These are phyloP conservation scores for Erythrobasidium hasegawianum DNA, from an alignment of 1,284 basidiomycete genomes.

Conservation along the genomic window DNA sequence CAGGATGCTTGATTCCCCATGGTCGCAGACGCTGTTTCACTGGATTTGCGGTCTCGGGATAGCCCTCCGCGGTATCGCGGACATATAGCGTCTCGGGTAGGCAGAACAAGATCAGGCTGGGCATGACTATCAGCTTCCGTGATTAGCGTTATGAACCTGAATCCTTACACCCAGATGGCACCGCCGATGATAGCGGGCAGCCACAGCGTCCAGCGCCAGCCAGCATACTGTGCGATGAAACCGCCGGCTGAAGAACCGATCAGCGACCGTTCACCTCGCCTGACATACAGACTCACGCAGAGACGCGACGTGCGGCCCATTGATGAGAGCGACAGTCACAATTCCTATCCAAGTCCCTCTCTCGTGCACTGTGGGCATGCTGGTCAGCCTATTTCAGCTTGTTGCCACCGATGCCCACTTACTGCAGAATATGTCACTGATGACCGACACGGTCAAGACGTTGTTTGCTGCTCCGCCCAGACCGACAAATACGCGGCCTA, in stretches of 20 bases:
- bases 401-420: background rate
- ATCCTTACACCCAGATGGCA: slow-evolving; percentile 14
- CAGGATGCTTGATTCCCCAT: slow-evolving; percentile 27
- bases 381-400: background rate
- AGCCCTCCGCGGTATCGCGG: slow-evolving; percentile 9
- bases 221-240: slow-evolving; percentile 31
- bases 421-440: slow-evolving; percentile 33
- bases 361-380: slow-evolving; percentile 11
- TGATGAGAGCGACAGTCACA: slow-evolving; percentile 26
- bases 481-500: slow-evolving; percentile 26
- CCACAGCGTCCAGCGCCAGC: slow-evolving; percentile 32
- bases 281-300: slow-evolving; percentile 14
- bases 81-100: slow-evolving; percentile 33
- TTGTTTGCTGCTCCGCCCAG: slow-evolving; percentile 23
- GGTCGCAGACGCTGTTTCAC: slow-evolving; percentile 15
- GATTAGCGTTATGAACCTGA: too few relatives aligned
- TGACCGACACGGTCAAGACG: slow-evolving; percentile 21
- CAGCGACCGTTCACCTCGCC: background rate
- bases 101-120: slow-evolving; percentile 27
- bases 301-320: slow-evolving; percentile 29
- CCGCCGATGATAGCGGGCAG: slow-evolving; percentile 25
- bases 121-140: background rate
- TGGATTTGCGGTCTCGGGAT: slow-evolving; percentile 21
- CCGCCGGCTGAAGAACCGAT: slow-evolving; percentile 14
- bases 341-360: slow-evolving; percentile 25